Percentiles rank a stretch among this genome's conserved stretches.
Evolutionary conservation across 2,329 filamentous ascomycete genomes (phyloP).

Genomic region (Diaporthe sp.): DNA sequence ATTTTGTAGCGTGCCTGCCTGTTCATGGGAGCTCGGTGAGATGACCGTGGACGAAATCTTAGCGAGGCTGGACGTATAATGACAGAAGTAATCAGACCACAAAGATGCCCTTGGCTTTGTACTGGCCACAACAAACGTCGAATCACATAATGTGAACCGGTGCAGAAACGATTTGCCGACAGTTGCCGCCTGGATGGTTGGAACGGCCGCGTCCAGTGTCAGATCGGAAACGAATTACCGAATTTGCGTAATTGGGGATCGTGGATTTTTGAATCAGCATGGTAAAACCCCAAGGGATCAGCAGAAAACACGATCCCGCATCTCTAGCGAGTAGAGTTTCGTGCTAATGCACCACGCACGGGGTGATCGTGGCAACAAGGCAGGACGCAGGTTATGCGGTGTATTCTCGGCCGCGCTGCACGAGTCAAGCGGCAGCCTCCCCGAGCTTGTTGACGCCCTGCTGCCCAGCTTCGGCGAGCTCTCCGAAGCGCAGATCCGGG

Average conservation of each 20-base stretch:
- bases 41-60: neutral
- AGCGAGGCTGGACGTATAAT: neutral
- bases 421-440: conserved; percentile 9
- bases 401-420: conserved; percentile 11
- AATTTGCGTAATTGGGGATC: neutral
- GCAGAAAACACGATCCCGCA: conserved; percentile 4
- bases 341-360: conserved; percentile 23
- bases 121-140: neutral
- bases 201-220: neutral
- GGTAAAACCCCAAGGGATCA: conserved; percentile 5
- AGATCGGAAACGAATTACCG: neutral
- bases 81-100: neutral
- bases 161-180: neutral
- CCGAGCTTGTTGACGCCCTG: conserved; percentile 20
- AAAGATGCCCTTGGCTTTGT: neutral
- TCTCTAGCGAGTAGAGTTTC: neutral
- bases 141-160: neutral
- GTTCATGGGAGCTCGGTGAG: neutral
- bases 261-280: conserved; percentile 11
- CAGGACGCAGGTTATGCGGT: conserved; percentile 13
- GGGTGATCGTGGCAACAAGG: conserved; percentile 19
- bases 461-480: conserved; percentile 27
- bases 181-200: neutral
- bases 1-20: neutral
- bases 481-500: conserved; percentile 21